phyloP scores from a whole-genome alignment of 805 yeast genomes.

The Ascoidea rubescens region DNA sequence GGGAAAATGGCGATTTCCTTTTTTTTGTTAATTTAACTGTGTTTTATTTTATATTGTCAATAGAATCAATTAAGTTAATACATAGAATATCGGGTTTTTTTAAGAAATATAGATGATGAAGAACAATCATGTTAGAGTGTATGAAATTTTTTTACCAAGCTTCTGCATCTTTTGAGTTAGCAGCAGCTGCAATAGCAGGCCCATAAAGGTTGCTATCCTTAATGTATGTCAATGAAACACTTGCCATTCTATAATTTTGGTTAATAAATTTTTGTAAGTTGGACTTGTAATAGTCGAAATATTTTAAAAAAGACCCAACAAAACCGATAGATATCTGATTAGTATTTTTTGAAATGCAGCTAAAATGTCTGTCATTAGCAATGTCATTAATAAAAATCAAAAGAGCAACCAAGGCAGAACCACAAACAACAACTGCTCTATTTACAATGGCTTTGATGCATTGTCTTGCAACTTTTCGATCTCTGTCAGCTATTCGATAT shows the following conservation, averaged over 20 bases:
- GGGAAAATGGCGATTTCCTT: too few relatives aligned
- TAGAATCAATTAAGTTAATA: too few relatives aligned
- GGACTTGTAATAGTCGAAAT: constrained; percentile 3
- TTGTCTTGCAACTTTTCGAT: not conserved
- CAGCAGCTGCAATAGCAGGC: constrained; percentile 6
- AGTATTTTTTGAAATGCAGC: too few relatives aligned
- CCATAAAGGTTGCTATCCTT: constrained; percentile 7
- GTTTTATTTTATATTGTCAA: too few relatives aligned
- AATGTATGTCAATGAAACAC: constrained; percentile 1
- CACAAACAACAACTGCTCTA: constrained; percentile 6
- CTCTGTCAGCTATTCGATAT: not conserved
- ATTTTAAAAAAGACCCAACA: constrained; percentile 7
- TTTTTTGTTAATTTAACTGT: too few relatives aligned
- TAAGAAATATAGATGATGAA: too few relatives aligned
- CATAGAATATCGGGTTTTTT: too few relatives aligned
- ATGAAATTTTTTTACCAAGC: too few relatives aligned
- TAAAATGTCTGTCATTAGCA: not conserved
- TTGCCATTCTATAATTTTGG: not conserved
- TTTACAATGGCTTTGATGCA: constrained; percentile 2
- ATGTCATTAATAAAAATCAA: not conserved
- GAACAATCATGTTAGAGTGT: too few relatives aligned
- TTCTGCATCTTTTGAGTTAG: constrained; percentile 4
- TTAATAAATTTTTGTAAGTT: constrained; percentile 1
- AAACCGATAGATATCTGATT: constrained; percentile 1
- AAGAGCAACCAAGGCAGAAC: constrained; percentile 2